These are phyloP conservation scores for Pythium grandisporangium DNA, from an alignment of 352 stramenopile species.

Conservation along the genomic window DNA sequence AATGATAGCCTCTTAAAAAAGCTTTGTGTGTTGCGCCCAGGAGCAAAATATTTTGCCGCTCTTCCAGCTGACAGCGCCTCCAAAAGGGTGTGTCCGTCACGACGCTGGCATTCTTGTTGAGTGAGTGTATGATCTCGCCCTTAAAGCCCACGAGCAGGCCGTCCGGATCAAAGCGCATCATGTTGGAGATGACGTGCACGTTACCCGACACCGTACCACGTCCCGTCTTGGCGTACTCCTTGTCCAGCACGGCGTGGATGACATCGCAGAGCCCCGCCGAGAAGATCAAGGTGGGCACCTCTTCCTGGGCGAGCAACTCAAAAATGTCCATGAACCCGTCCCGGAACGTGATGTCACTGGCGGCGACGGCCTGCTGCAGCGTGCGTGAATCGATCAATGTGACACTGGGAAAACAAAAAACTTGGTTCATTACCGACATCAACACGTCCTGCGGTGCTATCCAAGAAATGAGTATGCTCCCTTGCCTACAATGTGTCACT, in stretches of 20 bases:
- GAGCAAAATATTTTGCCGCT: slow-evolving; percentile 63
- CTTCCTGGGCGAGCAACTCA: slow-evolving; percentile 28
- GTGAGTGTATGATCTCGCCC: slow-evolving; percentile 64
- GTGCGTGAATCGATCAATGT: too few relatives aligned
- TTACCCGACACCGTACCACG: slow-evolving; percentile 26
- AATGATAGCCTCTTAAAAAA: too few relatives aligned
- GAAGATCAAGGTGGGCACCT: slow-evolving; percentile 70
- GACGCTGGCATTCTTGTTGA: slow-evolving; percentile 74
- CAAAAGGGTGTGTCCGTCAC: slow-evolving; percentile 55
- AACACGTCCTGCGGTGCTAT: slow-evolving; percentile 3
- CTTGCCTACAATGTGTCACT: slow-evolving; percentile 5
- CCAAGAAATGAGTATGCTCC: slow-evolving; percentile 1
- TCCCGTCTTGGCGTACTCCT: slow-evolving; percentile 36
- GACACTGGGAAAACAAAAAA: slow-evolving; percentile 3
- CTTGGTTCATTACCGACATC: background rate
- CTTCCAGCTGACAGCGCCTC: slow-evolving; percentile 56
- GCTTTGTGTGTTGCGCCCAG: too few relatives aligned
- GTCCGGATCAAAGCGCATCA: slow-evolving; percentile 60
- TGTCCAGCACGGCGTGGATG: slow-evolving; percentile 54
- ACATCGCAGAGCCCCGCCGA: slow-evolving; percentile 67
- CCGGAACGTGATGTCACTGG: slow-evolving; percentile 42
- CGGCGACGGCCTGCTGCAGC: too few relatives aligned
- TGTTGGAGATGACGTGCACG: slow-evolving; percentile 76
- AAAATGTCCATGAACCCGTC: slow-evolving; percentile 61
- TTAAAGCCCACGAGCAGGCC: slow-evolving; percentile 35